Conservation (phyloP, 257 asterid genomes). For the Primulina huaijiensis region DNA sequence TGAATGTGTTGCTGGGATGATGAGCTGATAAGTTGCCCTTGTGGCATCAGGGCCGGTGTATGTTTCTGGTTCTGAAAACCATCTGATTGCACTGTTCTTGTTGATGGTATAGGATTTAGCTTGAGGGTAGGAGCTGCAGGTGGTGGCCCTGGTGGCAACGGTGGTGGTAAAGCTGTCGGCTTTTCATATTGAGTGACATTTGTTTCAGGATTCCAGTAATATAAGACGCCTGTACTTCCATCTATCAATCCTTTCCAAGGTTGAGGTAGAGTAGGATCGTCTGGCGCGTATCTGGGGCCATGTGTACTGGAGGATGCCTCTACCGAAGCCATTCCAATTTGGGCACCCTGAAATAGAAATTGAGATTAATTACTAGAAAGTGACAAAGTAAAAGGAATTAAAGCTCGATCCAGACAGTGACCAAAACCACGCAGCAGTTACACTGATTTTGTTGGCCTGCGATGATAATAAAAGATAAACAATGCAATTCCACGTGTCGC, state of each 20-base stretch:
- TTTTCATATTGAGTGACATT: slow-evolving; percentile 82
- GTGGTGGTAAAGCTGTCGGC: slow-evolving; percentile 61
- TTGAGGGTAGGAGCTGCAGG: slow-evolving; percentile 54
- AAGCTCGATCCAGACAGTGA: background rate
- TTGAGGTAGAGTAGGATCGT: slow-evolving; percentile 85
- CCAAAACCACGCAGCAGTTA: background rate
- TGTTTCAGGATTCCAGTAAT: slow-evolving; percentile 95
- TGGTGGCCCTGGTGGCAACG: slow-evolving; percentile 68
- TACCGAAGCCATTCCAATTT: slow-evolving; percentile 51
- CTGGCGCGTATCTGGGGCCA: slow-evolving; percentile 91
- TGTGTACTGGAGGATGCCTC: slow-evolving; percentile 55
- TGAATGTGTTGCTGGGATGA: slow-evolving; percentile 45
- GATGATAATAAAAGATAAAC: no score
- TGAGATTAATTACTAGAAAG: slow-evolving; percentile 4
- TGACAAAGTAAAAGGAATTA: background rate
- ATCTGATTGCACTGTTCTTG: slow-evolving; percentile 47
- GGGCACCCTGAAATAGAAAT: slow-evolving; percentile 24
- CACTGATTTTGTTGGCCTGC: background rate
- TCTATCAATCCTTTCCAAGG: slow-evolving; percentile 96
- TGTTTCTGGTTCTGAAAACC: slow-evolving; percentile 44
- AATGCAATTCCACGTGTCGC: background rate
- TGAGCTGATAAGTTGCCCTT: slow-evolving; percentile 40
- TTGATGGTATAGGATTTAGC: slow-evolving; percentile 65
- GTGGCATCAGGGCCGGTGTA: slow-evolving; percentile 34
- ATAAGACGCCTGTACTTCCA: slow-evolving; percentile 61